Evolutionary conservation across 441 rosid genomes (phyloP), one percentile per base, ranked within the genome.

Genomic region (Euphorbia corollata): DNA sequence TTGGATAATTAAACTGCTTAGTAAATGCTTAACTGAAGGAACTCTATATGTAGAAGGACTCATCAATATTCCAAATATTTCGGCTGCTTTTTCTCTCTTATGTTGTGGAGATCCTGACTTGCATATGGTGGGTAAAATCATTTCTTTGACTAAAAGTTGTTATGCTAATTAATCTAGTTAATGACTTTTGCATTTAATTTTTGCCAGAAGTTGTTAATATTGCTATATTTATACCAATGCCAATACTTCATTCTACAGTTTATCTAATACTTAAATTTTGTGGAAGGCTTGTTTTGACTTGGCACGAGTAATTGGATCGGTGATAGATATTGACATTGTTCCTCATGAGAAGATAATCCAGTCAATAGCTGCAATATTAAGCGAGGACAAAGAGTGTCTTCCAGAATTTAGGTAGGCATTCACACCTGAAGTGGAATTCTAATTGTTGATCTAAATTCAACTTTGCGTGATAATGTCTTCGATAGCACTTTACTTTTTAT

Each of bases 281-380:
- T 85, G 78, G 81, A 80, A 95, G 99, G 99, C 97, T 62, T 90
- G 96, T 82, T 88, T 92, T 78, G 98, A 95, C 77, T 90, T 91
- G 64, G 92, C 88, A 68, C 79, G 93, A 62, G 79, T 88, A 69
- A 73, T 82, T 36, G 88, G 81, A 75, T 90, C 99, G 27, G 86
- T 86, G 69, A 73, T 84, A 69, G 83, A 79, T 77, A 79, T 75
- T 78, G 87, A 86, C 73, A 77, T 84, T 68, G 81, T 91, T 74
- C 98, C 97, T 71, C 80, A 82, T 71, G 88, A 86, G 85, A 81
- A 78, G 68, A 68, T 92, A 41, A 87, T 92, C 68, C 87, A 58
- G 81, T 90, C 99, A 72, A 84, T 95, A 75, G 75, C 85, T 70
- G 76, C 81, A 75, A 85, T 92, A 66, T 71, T 95, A 75, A 78